Conservation (phyloP, 176 grass and related monocot species). For the Hordeum vulgare region DNA sequence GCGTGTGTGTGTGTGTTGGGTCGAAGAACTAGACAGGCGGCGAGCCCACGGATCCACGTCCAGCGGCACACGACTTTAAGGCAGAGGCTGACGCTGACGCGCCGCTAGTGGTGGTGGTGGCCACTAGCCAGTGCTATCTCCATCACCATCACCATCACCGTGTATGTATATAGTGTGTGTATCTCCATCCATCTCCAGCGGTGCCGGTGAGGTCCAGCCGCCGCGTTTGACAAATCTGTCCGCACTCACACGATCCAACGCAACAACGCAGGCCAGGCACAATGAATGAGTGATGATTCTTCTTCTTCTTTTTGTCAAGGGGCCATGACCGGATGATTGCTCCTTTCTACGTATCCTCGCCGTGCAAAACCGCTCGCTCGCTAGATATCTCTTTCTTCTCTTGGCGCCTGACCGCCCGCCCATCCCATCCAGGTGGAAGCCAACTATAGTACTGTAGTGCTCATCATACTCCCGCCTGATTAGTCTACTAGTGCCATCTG, state of each 20-base stretch:
- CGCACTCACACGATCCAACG: neutral
- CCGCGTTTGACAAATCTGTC: slow-evolving; percentile 5
- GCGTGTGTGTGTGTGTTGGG: no score
- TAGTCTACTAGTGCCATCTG: no score
- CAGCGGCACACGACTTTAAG: no score
- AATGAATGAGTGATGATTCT: neutral
- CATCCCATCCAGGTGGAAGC: neutral
- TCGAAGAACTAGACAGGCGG: no score
- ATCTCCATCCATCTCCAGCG: no score
- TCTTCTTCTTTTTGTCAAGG: neutral
- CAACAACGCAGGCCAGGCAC: no score
- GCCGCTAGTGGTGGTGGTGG: no score
- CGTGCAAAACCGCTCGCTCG: neutral
- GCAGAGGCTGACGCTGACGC: no score
- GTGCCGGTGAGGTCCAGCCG: neutral
- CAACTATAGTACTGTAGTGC: neutral
- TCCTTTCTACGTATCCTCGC: neutral
- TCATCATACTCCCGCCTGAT: neutral
- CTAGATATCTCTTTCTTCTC: neutral
- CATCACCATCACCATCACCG: no score
- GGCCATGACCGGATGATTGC: neutral
- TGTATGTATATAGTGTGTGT: no score
- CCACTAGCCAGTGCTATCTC: no score
- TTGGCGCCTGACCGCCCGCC: neutral
- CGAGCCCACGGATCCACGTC: no score